phyloP scores from a whole-genome alignment of 2,329 filamentous ascomycete genomes.

The Pleomassaria siparia region DNA sequence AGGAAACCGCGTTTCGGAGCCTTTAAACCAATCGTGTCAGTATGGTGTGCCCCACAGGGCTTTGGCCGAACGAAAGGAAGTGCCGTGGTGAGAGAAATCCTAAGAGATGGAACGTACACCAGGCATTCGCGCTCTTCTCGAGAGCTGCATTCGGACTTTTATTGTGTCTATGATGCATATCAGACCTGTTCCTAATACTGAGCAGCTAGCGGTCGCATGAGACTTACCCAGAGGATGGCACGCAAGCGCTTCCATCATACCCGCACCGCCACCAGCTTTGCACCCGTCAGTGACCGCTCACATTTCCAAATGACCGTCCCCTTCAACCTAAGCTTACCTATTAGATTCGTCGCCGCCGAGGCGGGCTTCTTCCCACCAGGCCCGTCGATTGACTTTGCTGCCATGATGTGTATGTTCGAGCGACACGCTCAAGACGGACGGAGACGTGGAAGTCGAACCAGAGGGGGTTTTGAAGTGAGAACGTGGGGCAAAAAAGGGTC shows the following conservation, averaged over 20 bases:
- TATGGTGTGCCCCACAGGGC: neutral
- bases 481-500: neutral
- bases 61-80: neutral
- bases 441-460: neutral
- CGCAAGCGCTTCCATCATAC: constrained; percentile 98
- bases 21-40: constrained; percentile 34
- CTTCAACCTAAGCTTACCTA: constrained; percentile 59
- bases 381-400: constrained; percentile 59
- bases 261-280: constrained; percentile 88
- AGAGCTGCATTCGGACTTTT: constrained; percentile 99
- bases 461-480: neutral
- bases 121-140: constrained; percentile 76
- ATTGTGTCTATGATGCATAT: constrained; percentile 73
- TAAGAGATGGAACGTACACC: constrained; percentile 58
- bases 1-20: constrained; percentile 83
- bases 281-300: neutral
- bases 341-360: constrained; percentile 85
- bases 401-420: constrained; percentile 49
- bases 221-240: constrained; percentile 86
- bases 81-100: neutral
- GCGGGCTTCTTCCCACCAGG: constrained; percentile 72
- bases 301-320: neutral
- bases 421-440: constrained; percentile 9
- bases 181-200: constrained; percentile 11
- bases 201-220: constrained; percentile 4